These are phyloP conservation scores for Trichosanthes truncata DNA, from an alignment of 306 rosid species.

Conservation along the genomic window DNA sequence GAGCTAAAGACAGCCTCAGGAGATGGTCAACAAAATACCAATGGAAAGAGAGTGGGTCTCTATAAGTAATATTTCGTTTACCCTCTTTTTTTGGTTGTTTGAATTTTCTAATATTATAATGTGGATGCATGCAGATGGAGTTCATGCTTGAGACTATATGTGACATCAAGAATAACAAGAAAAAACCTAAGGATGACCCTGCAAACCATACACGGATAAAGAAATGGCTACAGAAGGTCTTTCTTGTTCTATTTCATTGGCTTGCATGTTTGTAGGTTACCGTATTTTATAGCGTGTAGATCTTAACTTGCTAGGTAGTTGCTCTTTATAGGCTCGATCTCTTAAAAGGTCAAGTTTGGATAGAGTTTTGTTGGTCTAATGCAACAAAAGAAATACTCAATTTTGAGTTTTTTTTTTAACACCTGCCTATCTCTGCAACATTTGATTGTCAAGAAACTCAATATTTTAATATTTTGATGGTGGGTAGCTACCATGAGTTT, in stretches of 20 bases:
- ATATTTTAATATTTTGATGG: neutral
- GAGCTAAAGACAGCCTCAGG: slow-evolving; percentile 49
- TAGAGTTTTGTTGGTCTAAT: neutral
- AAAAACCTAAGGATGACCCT: slow-evolving; percentile 60
- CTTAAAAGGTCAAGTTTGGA: neutral
- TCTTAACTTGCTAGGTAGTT: neutral
- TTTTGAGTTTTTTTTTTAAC: neutral
- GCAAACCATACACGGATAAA: slow-evolving; percentile 64
- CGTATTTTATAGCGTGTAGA: neutral
- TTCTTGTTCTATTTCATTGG: neutral
- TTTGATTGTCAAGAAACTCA: neutral
- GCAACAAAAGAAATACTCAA: neutral
- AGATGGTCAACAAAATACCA: slow-evolving; percentile 35
- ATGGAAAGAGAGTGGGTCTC: slow-evolving; percentile 62
- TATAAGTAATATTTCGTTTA: slow-evolving; percentile 2
- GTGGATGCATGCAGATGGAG: slow-evolving; percentile 64
- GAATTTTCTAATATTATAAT: slow-evolving; percentile 7
- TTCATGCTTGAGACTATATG: slow-evolving; percentile 93
- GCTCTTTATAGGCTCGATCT: neutral
- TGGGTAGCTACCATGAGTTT: neutral
- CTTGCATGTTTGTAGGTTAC: neutral
- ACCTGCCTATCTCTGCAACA: neutral
- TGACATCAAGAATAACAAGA: slow-evolving; percentile 96
- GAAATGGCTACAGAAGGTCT: slow-evolving; percentile 90
- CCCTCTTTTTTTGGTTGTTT: neutral